phyloP scores from a whole-genome alignment of 2,329 filamentous ascomycete genomes.

The Hypoxylon sp. region DNA sequence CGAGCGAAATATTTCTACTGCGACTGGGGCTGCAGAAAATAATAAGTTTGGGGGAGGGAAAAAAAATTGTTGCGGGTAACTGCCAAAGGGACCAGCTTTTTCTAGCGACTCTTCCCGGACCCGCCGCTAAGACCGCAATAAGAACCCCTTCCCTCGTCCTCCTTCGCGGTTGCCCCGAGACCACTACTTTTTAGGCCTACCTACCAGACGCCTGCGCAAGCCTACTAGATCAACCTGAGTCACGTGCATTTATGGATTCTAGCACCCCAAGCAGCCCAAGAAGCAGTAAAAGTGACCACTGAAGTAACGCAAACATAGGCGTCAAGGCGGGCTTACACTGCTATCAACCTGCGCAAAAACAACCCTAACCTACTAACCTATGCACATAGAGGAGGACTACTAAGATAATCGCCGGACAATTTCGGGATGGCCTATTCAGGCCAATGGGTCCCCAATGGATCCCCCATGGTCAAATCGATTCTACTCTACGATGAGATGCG shows the following conservation, averaged over 20 bases:
- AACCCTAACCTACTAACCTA: constrained; percentile 7
- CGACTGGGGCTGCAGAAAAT: constrained; percentile 56
- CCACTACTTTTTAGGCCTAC: constrained; percentile 19
- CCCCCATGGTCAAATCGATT: constrained; percentile 12
- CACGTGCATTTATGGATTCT: constrained; percentile 39
- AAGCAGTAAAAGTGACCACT: constrained; percentile 23
- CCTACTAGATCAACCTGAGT: constrained; percentile 2
- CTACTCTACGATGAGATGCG: constrained; percentile 26
- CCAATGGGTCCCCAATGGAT: constrained; percentile 21
- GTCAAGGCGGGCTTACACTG: not conserved
- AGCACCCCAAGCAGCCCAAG: constrained; percentile 2
- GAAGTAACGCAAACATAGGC: not conserved
- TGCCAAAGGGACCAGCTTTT: constrained; percentile 60
- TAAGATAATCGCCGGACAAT: constrained; percentile 38
- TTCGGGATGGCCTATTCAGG: constrained; percentile 39
- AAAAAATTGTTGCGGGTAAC: constrained; percentile 62
- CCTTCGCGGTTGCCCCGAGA: constrained; percentile 44
- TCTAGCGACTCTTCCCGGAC: constrained; percentile 66
- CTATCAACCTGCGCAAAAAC: not conserved
- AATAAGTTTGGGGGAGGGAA: constrained; percentile 57
- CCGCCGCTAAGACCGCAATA: constrained; percentile 45
- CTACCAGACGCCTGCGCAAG: not conserved
- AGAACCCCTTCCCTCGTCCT: constrained; percentile 30
- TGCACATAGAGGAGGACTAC: not conserved
- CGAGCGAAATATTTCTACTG: constrained; percentile 58